phyloP scores from a whole-genome alignment of 2,329 filamentous ascomycete species.

The Verticillium albo-atrum region DNA sequence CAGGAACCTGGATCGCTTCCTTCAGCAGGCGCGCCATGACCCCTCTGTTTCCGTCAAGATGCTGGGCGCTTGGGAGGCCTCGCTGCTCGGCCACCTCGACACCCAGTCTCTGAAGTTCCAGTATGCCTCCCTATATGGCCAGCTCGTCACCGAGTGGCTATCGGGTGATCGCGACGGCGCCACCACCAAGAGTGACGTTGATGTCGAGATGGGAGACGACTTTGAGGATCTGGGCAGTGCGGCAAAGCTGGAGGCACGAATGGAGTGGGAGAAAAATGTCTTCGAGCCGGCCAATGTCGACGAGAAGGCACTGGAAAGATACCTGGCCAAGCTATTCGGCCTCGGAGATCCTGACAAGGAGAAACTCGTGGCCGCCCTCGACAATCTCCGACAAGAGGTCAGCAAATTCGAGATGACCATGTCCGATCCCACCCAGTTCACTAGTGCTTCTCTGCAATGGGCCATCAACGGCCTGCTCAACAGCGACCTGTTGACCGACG shows the following conservation, averaged over 20 bases:
- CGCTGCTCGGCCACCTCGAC: neutral
- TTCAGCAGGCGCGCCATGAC: constrained; percentile 34
- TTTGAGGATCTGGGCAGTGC: constrained; percentile 37
- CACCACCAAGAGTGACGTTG: constrained; percentile 4
- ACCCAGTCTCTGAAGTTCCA: constrained; percentile 35
- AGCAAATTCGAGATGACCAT: constrained; percentile 4
- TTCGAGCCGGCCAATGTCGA: constrained; percentile 35
- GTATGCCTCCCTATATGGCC: constrained; percentile 39
- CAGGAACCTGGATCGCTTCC: constrained; percentile 27
- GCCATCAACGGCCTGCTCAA: constrained; percentile 35
- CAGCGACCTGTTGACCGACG: constrained; percentile 38
- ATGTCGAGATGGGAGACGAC: constrained; percentile 24
- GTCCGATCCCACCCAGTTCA: constrained; percentile 28
- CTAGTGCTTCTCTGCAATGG: constrained; percentile 26
- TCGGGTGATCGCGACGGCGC: constrained; percentile 16
- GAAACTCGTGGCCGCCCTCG: constrained; percentile 31
- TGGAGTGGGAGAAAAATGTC: constrained; percentile 34
- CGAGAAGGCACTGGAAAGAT: constrained; percentile 27
- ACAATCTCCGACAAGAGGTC: constrained; percentile 16
- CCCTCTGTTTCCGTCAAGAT: constrained; percentile 31
- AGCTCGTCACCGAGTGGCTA: constrained; percentile 44
- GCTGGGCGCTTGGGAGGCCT: constrained; percentile 22
- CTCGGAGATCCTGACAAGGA: constrained; percentile 7
- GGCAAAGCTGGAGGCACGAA: constrained; percentile 30
- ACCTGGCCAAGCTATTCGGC: constrained; percentile 37